Evolutionary conservation across 2,329 filamentous ascomycete genomes (phyloP).

Genomic region (Akanthomyces dipterigenus): DNA sequence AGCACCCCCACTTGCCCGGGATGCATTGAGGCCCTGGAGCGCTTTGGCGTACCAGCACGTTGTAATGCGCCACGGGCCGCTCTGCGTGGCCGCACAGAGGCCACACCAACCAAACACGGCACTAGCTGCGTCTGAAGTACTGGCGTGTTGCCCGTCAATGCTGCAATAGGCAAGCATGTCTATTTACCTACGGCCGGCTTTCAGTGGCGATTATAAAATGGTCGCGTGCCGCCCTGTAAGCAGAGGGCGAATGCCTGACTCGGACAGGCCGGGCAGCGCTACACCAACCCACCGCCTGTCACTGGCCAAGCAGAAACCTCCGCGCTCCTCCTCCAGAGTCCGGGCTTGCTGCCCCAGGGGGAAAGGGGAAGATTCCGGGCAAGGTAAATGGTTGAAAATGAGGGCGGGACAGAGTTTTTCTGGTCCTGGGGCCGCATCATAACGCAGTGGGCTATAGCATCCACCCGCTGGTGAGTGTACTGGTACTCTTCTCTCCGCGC

Average conservation of each 20-base stretch:
- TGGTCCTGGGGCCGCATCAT: neutral
- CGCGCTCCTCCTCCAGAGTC: neutral
- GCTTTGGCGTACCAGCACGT: neutral
- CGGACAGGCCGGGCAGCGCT: neutral
- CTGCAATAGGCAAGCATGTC: no score
- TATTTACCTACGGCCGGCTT: no score
- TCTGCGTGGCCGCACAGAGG: neutral
- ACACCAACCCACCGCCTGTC: neutral
- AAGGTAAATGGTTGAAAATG: slow-evolving; percentile 3
- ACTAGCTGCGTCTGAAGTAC: no score
- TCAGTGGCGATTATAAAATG: neutral
- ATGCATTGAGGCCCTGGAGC: neutral
- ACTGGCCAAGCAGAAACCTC: neutral
- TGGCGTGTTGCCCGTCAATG: no score
- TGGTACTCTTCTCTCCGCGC: no score
- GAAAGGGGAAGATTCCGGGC: slow-evolving; percentile 10
- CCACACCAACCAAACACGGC: neutral
- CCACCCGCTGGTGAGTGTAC: neutral
- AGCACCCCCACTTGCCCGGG: neutral
- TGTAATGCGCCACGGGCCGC: neutral
- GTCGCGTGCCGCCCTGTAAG: neutral
- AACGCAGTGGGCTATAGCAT: slow-evolving; percentile 6
- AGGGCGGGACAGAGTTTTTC: neutral
- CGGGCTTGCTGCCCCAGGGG: neutral
- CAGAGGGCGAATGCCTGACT: neutral